Evolutionary conservation across 2,329 filamentous ascomycete genomes (phyloP).

Genomic region (Fusarium sp.): DNA sequence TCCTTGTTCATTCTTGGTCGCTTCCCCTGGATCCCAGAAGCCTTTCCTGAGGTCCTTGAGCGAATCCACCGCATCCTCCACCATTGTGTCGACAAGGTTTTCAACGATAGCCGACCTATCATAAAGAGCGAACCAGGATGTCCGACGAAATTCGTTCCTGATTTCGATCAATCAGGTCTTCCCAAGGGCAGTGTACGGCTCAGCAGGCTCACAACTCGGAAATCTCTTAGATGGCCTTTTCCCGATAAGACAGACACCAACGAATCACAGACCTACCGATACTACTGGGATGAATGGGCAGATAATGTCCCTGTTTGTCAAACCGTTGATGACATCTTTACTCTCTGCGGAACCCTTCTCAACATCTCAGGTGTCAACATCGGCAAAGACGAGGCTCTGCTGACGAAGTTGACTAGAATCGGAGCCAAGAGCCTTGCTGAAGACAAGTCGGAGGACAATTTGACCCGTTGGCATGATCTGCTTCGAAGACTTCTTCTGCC

Average conservation of each 20-base stretch:
- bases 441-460: conserved; percentile 77
- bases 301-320: conserved; percentile 95
- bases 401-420: conserved; percentile 87
- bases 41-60: conserved; percentile 82
- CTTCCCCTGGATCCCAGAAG: conserved; percentile 91
- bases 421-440: conserved; percentile 78
- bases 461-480: conserved; percentile 83
- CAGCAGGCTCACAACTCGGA: conserved; percentile 68
- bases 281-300: conserved; percentile 98
- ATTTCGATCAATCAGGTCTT: conserved; percentile 72
- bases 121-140: conserved; percentile 46
- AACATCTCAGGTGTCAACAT: conserved; percentile 91
- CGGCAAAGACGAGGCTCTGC: conserved; percentile 80
- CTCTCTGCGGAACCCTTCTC: conserved; percentile 83
- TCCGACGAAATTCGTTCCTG: conserved; percentile 57
- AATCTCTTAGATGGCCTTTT: conserved; percentile 83
- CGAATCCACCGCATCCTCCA: conserved; percentile 86
- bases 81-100: conserved; percentile 82
- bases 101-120: conserved; percentile 56
- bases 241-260: conserved; percentile 81
- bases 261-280: conserved; percentile 84
- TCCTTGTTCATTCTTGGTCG: conserved; percentile 90
- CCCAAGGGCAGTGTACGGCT: conserved; percentile 76
- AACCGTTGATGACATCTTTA: conserved; percentile 89
- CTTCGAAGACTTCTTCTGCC: conserved; percentile 88